Percentiles rank a stretch among this genome's conserved stretches.
phyloP scores from a whole-genome alignment of 163 green algal species.

The Trebouxiophyceae sp. region DNA sequence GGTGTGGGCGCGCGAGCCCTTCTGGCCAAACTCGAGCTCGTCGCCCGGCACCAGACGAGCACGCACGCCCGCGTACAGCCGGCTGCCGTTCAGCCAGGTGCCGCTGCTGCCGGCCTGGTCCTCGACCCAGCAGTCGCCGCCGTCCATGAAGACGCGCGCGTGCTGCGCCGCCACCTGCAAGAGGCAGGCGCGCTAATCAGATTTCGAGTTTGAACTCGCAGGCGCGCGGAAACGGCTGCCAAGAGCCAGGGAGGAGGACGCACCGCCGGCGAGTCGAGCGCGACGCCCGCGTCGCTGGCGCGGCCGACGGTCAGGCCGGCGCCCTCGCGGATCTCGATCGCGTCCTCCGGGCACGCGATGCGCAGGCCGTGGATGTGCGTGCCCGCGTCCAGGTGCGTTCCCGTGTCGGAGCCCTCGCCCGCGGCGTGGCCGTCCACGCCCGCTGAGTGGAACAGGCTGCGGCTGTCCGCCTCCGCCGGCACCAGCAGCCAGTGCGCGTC shows the following conservation, averaged over 20 bases:
- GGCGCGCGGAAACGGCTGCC: too few species aligned
- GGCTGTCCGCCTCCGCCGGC: conserved; percentile 16
- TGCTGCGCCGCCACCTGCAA: conserved; percentile 11
- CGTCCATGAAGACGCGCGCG: conserved; percentile 8
- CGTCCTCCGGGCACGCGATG: conserved; percentile 13
- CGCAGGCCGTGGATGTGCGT: conserved; percentile 5
- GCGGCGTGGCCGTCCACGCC: neutral
- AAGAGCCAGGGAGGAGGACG: too few species aligned
- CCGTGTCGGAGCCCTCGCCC: neutral
- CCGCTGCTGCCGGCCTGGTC: conserved; percentile 22
- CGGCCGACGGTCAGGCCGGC: conserved; percentile 6
- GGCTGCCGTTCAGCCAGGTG: conserved; percentile 33
- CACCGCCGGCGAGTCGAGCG: conserved; percentile 5
- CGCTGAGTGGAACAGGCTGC: neutral
- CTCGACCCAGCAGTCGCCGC: conserved; percentile 20
- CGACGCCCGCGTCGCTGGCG: conserved; percentile 2
- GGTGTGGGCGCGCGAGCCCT: neutral
- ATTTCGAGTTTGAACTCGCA: too few species aligned
- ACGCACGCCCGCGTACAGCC: conserved; percentile 2
- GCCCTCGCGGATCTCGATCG: conserved; percentile 6
- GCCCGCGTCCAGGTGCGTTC: neutral
- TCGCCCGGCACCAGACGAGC: conserved; percentile 12
- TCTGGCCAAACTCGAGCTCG: conserved; percentile 8
- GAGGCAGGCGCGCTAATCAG: too few species aligned
- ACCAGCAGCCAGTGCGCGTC: conserved; percentile 72